A percentile compares a stretch with the other conserved stretches of the same genome.
phyloP scores from a whole-genome alignment of 306 rosid genomes.

The Malus asiatica region DNA sequence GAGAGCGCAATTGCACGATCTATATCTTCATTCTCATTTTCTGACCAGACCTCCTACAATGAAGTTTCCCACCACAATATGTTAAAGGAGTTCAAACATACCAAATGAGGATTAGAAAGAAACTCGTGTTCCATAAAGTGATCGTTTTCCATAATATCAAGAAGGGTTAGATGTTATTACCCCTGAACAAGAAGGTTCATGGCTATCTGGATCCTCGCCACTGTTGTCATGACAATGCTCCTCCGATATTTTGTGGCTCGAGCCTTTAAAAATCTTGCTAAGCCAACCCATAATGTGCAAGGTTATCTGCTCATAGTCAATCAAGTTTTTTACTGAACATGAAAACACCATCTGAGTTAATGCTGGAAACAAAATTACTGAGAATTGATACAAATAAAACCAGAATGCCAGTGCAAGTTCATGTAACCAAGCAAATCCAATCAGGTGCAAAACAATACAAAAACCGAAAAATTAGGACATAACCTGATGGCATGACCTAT shows the following conservation, averaged over 20 bases:
- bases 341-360: conserved; percentile 16
- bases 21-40: conserved; percentile 67
- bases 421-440: too few relatives aligned
- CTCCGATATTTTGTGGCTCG: conserved; percentile 60
- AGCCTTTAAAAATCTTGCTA: conserved; percentile 70
- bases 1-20: conserved; percentile 88
- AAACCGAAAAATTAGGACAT: neutral
- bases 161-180: conserved; percentile 27
- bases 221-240: conserved; percentile 37
- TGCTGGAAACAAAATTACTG: neutral
- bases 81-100: conserved; percentile 11
- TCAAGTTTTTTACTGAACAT: conserved; percentile 45
- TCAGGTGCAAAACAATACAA: neutral
- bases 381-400: neutral
- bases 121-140: neutral
- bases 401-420: neutral
- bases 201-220: conserved; percentile 46
- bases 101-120: conserved; percentile 1
- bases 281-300: conserved; percentile 66
- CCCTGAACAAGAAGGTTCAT: conserved; percentile 66
- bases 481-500: neutral
- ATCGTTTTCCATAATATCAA: neutral
- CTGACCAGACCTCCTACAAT: conserved; percentile 71
- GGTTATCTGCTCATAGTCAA: conserved; percentile 37
- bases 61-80: conserved; percentile 20